These are phyloP conservation scores for Verticillium nubilum DNA, from an alignment of 2,329 filamentous ascomycete species.

Conservation along the genomic window DNA sequence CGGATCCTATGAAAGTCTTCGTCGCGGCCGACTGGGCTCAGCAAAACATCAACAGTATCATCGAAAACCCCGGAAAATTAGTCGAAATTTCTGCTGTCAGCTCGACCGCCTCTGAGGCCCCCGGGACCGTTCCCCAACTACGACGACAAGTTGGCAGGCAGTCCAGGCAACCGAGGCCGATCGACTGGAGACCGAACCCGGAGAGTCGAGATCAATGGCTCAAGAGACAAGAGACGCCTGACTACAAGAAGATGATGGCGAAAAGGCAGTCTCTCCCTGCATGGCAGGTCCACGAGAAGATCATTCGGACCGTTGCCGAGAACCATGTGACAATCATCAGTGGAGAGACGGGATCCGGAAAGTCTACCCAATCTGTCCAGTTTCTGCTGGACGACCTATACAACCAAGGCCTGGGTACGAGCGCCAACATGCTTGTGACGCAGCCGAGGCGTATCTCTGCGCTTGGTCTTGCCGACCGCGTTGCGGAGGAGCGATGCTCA, in stretches of 20 bases:
- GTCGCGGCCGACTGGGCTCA: conserved; percentile 90
- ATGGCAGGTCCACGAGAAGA: conserved; percentile 74
- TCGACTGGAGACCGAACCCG: conserved; percentile 58
- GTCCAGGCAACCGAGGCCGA: conserved; percentile 47
- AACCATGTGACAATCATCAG: conserved; percentile 95
- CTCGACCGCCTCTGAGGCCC: conserved; percentile 56
- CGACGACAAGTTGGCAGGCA: conserved; percentile 21
- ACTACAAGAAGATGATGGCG: conserved; percentile 69
- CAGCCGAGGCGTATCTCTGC: conserved; percentile 94
- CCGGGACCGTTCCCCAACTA: conserved; percentile 16
- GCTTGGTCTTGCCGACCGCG: conserved; percentile 86
- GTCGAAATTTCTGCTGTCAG: conserved; percentile 78
- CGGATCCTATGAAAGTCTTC: conserved; percentile 85
- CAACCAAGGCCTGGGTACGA: conserved; percentile 63
- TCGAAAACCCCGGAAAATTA: conserved; percentile 77
- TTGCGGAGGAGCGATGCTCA: conserved; percentile 84
- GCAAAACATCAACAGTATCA: conserved; percentile 72
- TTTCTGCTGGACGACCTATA: conserved; percentile 93
- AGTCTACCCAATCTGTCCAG: conserved; percentile 94
- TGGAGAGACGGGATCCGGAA: conserved; percentile 93
- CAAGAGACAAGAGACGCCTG: conserved; percentile 56
- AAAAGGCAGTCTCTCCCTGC: conserved; percentile 74
- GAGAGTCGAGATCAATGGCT: conserved; percentile 65
- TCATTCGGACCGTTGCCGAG: conserved; percentile 68
- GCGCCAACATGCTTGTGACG: conserved; percentile 89